These are phyloP conservation scores for Colletotrichum melonis DNA, from an alignment of 2,329 filamentous ascomycete species.

Conservation along the genomic window DNA sequence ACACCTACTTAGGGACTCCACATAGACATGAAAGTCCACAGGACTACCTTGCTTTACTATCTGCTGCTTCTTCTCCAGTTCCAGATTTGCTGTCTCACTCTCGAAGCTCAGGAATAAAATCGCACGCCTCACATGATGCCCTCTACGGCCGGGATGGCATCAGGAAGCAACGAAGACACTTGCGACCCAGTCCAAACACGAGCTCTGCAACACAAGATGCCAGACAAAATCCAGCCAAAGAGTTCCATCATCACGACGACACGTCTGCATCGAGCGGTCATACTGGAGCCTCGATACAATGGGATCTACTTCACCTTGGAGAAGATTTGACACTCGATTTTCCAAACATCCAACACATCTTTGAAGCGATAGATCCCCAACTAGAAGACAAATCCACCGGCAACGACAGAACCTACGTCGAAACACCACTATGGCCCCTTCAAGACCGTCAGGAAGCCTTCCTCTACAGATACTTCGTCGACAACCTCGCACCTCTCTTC, in stretches of 20 bases:
- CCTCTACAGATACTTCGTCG: constrained; percentile 42
- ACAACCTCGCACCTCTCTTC: constrained; percentile 42
- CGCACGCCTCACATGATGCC: background rate
- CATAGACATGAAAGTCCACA: background rate
- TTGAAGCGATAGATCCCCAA: constrained; percentile 22
- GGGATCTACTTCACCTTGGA: constrained; percentile 7
- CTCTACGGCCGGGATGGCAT: background rate
- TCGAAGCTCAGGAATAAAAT: background rate
- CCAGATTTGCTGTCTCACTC: background rate
- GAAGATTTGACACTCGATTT: constrained; percentile 2
- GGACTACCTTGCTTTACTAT: constrained; percentile 12
- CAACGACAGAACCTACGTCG: constrained; percentile 25
- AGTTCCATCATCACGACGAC: background rate
- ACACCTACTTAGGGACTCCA: constrained; percentile 2
- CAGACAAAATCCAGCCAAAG: background rate
- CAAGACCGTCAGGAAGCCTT: constrained; percentile 42
- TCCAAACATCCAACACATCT: background rate
- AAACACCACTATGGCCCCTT: constrained; percentile 28
- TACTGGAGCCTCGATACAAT: background rate
- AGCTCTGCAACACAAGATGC: background rate
- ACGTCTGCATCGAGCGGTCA: constrained; percentile 8
- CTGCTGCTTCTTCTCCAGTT: constrained; percentile 13
- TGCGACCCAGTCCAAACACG: background rate
- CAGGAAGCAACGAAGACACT: background rate
- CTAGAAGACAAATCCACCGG: background rate